Percentiles rank a stretch among this genome's conserved stretches.
Evolutionary conservation across 2,329 filamentous ascomycete genomes (phyloP).

Genomic region (Fusarium piperis): DNA sequence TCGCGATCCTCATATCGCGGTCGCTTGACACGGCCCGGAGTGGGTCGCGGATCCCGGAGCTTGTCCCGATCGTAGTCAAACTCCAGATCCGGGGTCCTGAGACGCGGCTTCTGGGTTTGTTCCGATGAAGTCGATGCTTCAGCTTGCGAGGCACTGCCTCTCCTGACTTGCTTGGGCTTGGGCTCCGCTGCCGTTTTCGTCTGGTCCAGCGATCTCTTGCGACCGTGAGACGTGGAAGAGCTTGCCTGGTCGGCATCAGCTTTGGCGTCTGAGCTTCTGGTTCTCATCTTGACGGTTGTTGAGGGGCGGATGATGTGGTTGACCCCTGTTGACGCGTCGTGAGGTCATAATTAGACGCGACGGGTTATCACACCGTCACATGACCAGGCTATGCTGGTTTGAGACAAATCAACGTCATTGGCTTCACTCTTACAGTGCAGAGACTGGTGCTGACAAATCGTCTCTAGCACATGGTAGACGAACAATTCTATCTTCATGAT

Average conservation of each 20-base stretch:
- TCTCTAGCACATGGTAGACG: background rate
- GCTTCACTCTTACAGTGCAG: background rate
- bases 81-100: conserved; percentile 15
- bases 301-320: background rate
- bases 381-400: background rate
- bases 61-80: conserved; percentile 27
- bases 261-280: background rate
- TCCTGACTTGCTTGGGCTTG: conserved; percentile 10
- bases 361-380: background rate
- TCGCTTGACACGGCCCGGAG: conserved; percentile 19
- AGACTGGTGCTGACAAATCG: background rate
- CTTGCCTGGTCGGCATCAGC: background rate
- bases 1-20: background rate
- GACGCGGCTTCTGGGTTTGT: background rate
- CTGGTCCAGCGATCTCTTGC: conserved; percentile 7
- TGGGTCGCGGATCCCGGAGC: conserved; percentile 20
- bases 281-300: conserved; percentile 4
- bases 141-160: background rate
- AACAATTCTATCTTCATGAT: background rate
- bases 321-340: background rate
- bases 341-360: background rate
- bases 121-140: background rate
- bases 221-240: background rate
- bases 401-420: background rate
- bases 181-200: background rate